Conservation (phyloP, 2,329 filamentous ascomycete species). For the Diplodia scrobiculata region DNA sequence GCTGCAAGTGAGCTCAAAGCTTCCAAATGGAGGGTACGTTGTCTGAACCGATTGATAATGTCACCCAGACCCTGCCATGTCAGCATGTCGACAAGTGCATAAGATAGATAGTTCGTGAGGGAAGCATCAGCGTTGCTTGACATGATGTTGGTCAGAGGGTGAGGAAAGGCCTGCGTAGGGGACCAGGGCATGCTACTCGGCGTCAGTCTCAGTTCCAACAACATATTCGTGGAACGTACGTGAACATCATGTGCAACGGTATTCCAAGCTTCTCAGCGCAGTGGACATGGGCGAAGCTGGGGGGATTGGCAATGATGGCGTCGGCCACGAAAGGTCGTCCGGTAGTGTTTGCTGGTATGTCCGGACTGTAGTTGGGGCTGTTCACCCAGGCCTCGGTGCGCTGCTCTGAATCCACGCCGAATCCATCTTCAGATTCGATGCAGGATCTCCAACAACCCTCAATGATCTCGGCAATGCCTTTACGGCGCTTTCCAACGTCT, state of each 20-base stretch:
- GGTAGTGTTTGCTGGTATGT: constrained; percentile 40
- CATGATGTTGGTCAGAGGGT: constrained; percentile 81
- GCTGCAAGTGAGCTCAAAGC: constrained; percentile 79
- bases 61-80: constrained; percentile 92
- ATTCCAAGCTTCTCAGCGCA: constrained; percentile 74
- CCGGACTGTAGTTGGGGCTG: constrained; percentile 47
- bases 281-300: constrained; percentile 75
- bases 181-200: constrained; percentile 78
- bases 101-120: constrained; percentile 81
- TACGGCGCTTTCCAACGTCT: constrained; percentile 72
- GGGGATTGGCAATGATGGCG: constrained; percentile 76
- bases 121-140: constrained; percentile 72
- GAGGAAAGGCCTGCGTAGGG: constrained; percentile 80
- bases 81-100: constrained; percentile 84
- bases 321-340: constrained; percentile 75
- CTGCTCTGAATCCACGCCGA: constrained; percentile 54
- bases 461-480: constrained; percentile 77
- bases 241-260: constrained; percentile 85
- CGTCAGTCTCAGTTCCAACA: constrained; percentile 14
- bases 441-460: constrained; percentile 85
- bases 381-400: constrained; percentile 56
- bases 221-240: constrained; percentile 53
- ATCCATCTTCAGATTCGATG: constrained; percentile 73
- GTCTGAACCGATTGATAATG: constrained; percentile 83
- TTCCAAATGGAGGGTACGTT: constrained; percentile 72